Evolutionary conservation across 495 filamentous ascomycete species (phyloP).

Genomic region (Bryoglossum gracile): DNA sequence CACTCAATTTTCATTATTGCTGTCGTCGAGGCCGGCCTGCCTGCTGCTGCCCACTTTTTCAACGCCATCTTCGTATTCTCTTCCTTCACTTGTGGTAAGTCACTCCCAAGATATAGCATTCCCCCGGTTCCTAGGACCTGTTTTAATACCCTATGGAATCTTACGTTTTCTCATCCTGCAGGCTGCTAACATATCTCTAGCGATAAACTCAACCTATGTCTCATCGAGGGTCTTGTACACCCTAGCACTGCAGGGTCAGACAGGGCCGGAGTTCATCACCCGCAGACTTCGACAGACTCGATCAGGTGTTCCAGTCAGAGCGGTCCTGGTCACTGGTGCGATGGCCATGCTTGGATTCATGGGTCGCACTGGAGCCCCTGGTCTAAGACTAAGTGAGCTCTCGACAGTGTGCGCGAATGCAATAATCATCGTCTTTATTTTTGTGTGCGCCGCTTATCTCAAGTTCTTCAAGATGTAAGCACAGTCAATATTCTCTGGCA

Average conservation of each 20-base stretch:
- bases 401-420: slow-evolving; percentile 42
- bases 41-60: slow-evolving; percentile 36
- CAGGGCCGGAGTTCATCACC: slow-evolving; percentile 34
- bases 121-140: not conserved
- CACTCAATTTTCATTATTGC: slow-evolving; percentile 41
- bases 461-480: slow-evolving; percentile 35
- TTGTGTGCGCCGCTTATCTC: slow-evolving; percentile 39
- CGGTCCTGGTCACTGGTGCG: slow-evolving; percentile 38
- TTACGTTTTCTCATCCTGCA: no score
- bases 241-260: slow-evolving; percentile 35
- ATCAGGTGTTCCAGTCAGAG: slow-evolving; percentile 42
- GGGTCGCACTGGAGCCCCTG: slow-evolving; percentile 31
- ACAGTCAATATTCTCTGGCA: not conserved
- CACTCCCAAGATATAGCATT: not conserved
- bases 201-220: slow-evolving; percentile 40
- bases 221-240: slow-evolving; percentile 40
- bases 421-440: slow-evolving; percentile 35
- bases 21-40: slow-evolving; percentile 36
- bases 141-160: no score
- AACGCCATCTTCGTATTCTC: slow-evolving; percentile 45
- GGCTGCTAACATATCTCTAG: no score
- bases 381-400: slow-evolving; percentile 31
- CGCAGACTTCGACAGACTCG: slow-evolving; percentile 26
- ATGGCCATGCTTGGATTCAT: slow-evolving; percentile 43
- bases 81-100: slow-evolving; percentile 31